Evolutionary conservation across 2,329 filamentous ascomycete species (phyloP), one percentile per base, ranked within the genome.

Genomic region (Epichloe aotearoae): DNA sequence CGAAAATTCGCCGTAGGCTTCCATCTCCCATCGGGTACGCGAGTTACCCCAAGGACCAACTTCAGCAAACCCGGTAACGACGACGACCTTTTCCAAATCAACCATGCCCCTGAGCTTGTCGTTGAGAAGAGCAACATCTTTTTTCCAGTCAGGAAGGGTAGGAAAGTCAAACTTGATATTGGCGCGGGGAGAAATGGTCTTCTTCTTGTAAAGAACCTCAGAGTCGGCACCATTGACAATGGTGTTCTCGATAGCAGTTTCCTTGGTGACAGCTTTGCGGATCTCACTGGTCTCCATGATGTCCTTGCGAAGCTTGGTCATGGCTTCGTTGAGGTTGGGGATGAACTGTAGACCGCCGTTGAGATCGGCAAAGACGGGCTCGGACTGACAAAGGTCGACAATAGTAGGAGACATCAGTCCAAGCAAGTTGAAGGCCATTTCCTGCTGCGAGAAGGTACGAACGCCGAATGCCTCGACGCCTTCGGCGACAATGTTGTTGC

Each of bases 161-260:
- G 93, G 94, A 76, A 98, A 98, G 60, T 95, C 86, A 59, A 91
- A 97, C 71, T 96, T 96, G 75, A 98, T 86, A 70, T 98, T 98
- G 66, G 93, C 93, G 61, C 93, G 87, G 46, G 90, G 93, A 65
- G 95, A 86, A 41, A 97, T 83, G 57, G 83, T 83, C 69, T 94
- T 89, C 74, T 91, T 94, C 77, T 93, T 91, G 77, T 96, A 96
- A 10, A 97, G 76, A 37, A 84, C 84, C 69, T 96, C 93, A 47
- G 88, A 94, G 59, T 86, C 83, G 64, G 95, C 88, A 55, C 94
- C 93, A 60, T 98, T 95, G 70, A 98, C 83, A 57, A 96, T 83
- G 76, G 94, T 95, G 75, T 97, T 94, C 74, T 98, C 94, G 51
- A 96, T 86, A 10, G 91, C 82, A 44, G 84, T 97, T 74, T 98